Conservation (phyloP, 352 stramenopile genomes). For the Elongisporangium prolatum region DNA sequence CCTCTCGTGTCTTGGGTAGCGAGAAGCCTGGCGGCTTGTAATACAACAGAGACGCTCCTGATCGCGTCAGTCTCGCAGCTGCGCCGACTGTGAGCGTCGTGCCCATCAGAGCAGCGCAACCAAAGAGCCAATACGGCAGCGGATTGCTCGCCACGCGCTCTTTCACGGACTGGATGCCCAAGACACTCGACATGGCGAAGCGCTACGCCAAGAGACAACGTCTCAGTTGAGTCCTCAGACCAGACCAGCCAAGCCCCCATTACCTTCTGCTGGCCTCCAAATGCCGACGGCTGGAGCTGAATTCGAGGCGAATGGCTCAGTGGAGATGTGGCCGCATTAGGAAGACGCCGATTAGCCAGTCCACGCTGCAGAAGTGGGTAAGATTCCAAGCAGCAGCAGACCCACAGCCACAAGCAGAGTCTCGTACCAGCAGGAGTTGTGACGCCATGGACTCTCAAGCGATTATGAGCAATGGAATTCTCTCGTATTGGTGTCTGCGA, state of each 20-base stretch:
- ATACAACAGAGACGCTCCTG: slow-evolving; percentile 92
- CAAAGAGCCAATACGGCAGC: slow-evolving; percentile 91
- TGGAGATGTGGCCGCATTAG: neutral
- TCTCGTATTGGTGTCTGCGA: neutral
- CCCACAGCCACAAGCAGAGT: neutral
- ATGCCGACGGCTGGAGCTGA: neutral
- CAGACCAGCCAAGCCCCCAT: neutral
- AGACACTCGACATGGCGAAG: neutral
- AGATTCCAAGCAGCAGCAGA: neutral
- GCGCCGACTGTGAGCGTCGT: slow-evolving; percentile 96
- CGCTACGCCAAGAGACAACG: neutral
- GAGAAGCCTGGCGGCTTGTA: slow-evolving; percentile 89
- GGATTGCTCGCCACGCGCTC: slow-evolving; percentile 10
- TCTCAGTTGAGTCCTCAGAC: neutral
- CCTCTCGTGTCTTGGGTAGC: slow-evolving; percentile 77
- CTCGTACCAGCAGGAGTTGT: neutral
- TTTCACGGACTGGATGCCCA: neutral
- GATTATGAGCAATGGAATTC: neutral
- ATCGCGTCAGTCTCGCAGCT: slow-evolving; percentile 93
- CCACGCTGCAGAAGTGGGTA: neutral
- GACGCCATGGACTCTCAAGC: neutral
- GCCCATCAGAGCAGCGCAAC: slow-evolving; percentile 85
- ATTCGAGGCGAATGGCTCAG: neutral
- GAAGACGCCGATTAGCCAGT: neutral
- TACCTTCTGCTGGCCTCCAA: neutral